Evolutionary conservation across 176 grass and related monocot genomes (phyloP).

Genomic region (Oryza coarctata): DNA sequence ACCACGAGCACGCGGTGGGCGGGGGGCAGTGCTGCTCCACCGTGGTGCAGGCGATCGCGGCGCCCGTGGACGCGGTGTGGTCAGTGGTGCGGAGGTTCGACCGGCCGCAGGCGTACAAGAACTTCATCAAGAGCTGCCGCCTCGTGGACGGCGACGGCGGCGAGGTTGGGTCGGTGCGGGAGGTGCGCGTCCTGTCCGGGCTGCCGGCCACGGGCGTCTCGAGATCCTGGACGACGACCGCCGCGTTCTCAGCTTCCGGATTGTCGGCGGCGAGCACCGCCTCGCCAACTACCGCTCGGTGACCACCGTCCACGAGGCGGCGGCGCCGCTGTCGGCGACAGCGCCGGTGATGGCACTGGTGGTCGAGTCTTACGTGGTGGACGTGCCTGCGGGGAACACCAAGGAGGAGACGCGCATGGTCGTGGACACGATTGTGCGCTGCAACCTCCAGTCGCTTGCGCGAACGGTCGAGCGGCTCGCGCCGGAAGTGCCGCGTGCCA

Average conservation of each 20-base stretch:
- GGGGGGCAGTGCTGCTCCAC: slow-evolving; percentile 62
- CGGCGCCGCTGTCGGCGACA: background rate
- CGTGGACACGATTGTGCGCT: slow-evolving; percentile 74
- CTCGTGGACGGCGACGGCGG: slow-evolving; percentile 68
- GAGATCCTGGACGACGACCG: slow-evolving; percentile 80
- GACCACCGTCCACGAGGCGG: slow-evolving; percentile 63
- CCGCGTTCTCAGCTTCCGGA: slow-evolving; percentile 74
- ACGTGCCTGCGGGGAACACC: slow-evolving; percentile 82
- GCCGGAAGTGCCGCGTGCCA: background rate
- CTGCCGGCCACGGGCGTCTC: slow-evolving; percentile 64
- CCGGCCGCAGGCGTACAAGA: slow-evolving; percentile 77
- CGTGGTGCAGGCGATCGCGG: slow-evolving; percentile 44
- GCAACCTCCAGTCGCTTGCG: slow-evolving; percentile 75
- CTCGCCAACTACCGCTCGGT: slow-evolving; percentile 85
- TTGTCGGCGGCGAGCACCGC: slow-evolving; percentile 82
- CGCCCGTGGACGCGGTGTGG: slow-evolving; percentile 67
- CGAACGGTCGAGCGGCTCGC: slow-evolving; percentile 44
- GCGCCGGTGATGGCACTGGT: slow-evolving; percentile 41
- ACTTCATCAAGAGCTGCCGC: slow-evolving; percentile 71
- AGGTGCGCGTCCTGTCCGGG: slow-evolving; percentile 63
- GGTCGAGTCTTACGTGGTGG: slow-evolving; percentile 89
- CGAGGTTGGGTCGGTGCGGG: slow-evolving; percentile 62
- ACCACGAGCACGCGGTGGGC: slow-evolving; percentile 64
- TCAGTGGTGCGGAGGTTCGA: slow-evolving; percentile 92
- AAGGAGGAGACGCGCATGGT: slow-evolving; percentile 66